Conservation (phyloP, 169 alveolate species). For the Cystoisospora suis region DNA sequence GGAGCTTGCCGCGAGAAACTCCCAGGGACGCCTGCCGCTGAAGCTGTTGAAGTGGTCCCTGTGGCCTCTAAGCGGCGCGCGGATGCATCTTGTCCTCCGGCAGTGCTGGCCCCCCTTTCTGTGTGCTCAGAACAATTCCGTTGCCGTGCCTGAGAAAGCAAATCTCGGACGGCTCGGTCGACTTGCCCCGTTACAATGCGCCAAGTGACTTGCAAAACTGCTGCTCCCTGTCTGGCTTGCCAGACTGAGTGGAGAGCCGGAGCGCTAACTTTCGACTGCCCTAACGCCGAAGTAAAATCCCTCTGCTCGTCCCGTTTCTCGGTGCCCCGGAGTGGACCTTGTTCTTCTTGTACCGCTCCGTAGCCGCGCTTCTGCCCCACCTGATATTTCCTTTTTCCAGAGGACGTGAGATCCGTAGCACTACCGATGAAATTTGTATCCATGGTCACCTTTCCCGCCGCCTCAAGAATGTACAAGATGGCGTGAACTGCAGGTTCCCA, state of each 20-base stretch:
- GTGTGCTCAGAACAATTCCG: too few relatives aligned
- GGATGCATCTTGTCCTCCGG: too few relatives aligned
- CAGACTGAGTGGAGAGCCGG: too few relatives aligned
- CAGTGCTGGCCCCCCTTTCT: too few relatives aligned
- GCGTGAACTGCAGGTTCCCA: constrained; percentile 33
- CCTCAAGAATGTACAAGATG: not conserved
- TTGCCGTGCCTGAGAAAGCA: too few relatives aligned
- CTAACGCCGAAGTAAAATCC: not conserved
- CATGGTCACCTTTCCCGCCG: not conserved
- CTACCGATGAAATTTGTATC: not conserved
- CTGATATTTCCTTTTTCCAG: too few relatives aligned
- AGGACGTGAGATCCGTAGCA: not conserved
- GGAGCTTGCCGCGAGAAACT: too few relatives aligned
- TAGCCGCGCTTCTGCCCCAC: too few relatives aligned
- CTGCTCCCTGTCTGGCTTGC: not conserved
- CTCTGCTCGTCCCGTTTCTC: not conserved
- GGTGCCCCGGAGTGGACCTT: not conserved
- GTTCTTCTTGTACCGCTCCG: not conserved
- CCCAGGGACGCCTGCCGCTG: too few relatives aligned
- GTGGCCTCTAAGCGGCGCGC: too few relatives aligned
- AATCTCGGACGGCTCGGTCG: not conserved
- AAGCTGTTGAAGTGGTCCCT: too few relatives aligned
- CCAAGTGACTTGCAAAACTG: not conserved
- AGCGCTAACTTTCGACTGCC: not conserved
- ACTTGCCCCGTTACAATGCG: not conserved